phyloP scores from a whole-genome alignment of 2,329 filamentous ascomycete genomes.

The Hortaea sp. region DNA sequence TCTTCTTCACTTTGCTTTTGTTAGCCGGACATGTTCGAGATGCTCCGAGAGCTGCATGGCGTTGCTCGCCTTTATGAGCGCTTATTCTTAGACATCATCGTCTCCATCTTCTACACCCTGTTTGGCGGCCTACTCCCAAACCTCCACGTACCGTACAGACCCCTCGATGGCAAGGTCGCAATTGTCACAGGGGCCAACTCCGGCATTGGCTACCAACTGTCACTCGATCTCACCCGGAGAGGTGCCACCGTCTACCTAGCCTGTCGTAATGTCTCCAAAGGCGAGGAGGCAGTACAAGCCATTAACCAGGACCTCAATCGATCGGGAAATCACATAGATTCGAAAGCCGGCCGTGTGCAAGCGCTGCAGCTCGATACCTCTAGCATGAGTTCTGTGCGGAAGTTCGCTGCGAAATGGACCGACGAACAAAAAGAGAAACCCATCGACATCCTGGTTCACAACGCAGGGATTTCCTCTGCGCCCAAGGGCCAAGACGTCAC shows the following conservation, averaged over 20 bases:
- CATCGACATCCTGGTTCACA: conserved; percentile 28
- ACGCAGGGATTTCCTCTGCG: conserved; percentile 24
- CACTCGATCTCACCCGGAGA: conserved; percentile 4
- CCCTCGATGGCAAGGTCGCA: conserved; percentile 2
- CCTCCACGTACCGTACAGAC: neutral
- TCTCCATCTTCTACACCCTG: neutral
- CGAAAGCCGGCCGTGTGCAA: conserved; percentile 14
- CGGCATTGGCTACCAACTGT: conserved; percentile 11
- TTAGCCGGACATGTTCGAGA: neutral
- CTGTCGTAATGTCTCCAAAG: conserved; percentile 4
- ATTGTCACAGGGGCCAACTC: conserved; percentile 12
- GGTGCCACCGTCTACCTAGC: conserved; percentile 6
- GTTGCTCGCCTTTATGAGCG: neutral
- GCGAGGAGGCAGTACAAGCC: conserved; percentile 1
- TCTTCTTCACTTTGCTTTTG: too few relatives aligned
- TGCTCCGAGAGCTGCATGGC: neutral
- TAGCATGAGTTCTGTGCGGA: conserved; percentile 6
- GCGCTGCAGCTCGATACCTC: conserved; percentile 8
- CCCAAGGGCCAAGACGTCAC: conserved; percentile 5
- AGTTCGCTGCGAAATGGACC: conserved; percentile 15
- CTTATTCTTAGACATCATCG: neutral
- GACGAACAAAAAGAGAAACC: conserved; percentile 1
- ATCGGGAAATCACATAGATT: neutral
- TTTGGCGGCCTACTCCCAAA: neutral
- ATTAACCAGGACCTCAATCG: neutral